Conservation (phyloP, 345 rosid species). For the Linum trigynum region DNA sequence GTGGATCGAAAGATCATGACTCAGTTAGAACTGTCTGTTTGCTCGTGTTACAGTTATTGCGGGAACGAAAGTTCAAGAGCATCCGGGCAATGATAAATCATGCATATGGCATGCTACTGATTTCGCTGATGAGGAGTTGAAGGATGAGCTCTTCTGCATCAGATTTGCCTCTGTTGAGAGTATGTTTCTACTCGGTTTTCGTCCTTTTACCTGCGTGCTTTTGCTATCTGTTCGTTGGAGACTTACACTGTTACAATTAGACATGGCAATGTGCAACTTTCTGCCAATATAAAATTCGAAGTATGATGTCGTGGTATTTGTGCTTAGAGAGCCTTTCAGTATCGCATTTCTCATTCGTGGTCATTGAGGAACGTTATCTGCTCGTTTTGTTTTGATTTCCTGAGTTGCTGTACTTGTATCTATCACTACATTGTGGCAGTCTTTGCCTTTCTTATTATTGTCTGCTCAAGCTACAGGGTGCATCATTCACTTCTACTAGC, state of each 20-base stretch:
- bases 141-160: conserved; percentile 71
- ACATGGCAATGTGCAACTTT: neutral
- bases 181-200: conserved; percentile 2
- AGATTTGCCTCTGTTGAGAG: conserved; percentile 60
- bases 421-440: too few relatives aligned
- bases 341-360: neutral
- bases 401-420: too few relatives aligned
- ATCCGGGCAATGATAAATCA: conserved; percentile 64
- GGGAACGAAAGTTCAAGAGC: conserved; percentile 50
- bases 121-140: conserved; percentile 65
- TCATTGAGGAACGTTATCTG: neutral
- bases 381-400: neutral
- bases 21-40: conserved; percentile 1
- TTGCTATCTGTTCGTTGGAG: neutral
- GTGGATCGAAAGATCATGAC: neutral
- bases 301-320: neutral
- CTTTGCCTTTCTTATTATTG: neutral
- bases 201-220: neutral
- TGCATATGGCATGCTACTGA: conserved; percentile 70
- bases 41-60: conserved; percentile 32
- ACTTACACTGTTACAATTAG: neutral
- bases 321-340: neutral
- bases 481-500: neutral
- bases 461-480: neutral
- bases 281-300: neutral